phyloP scores from a whole-genome alignment of 2,329 filamentous ascomycete species.

The Xylaria sp. region DNA sequence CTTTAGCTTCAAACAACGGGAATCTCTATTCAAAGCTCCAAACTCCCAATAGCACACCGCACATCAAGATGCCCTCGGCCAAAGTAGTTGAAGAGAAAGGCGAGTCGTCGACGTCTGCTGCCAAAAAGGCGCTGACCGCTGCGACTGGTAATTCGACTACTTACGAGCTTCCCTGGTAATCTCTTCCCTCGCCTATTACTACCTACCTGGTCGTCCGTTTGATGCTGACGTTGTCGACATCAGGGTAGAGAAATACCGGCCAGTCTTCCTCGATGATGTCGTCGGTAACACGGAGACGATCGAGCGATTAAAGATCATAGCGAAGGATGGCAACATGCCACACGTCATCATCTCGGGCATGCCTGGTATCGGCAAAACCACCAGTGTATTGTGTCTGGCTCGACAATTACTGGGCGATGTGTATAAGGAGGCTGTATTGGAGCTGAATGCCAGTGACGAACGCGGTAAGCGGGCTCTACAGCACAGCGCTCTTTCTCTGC shows the following conservation, averaged over 20 bases:
- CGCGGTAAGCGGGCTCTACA: slow-evolving; percentile 65
- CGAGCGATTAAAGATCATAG: slow-evolving; percentile 96
- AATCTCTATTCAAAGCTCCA: slow-evolving; percentile 3
- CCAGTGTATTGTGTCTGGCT: slow-evolving; percentile 91
- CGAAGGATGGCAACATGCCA: slow-evolving; percentile 98
- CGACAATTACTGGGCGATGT: slow-evolving; percentile 89
- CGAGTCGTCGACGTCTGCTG: slow-evolving; percentile 70
- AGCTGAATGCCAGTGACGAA: slow-evolving; percentile 96
- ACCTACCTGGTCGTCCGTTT: not conserved
- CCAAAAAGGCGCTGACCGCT: slow-evolving; percentile 65
- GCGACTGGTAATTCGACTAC: slow-evolving; percentile 62
- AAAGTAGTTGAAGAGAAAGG: slow-evolving; percentile 62
- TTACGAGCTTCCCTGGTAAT: slow-evolving; percentile 84
- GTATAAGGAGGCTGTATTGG: slow-evolving; percentile 97
- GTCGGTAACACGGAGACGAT: slow-evolving; percentile 98
- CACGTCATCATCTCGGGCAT: slow-evolving; percentile 99
- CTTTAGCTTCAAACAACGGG: slow-evolving; percentile 10
- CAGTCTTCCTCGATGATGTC: slow-evolving; percentile 93
- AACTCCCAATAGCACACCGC: not conserved
- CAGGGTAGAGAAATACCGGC: slow-evolving; percentile 99
- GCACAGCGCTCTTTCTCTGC: not conserved
- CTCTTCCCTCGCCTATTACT: slow-evolving; percentile 8
- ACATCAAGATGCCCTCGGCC: slow-evolving; percentile 58
- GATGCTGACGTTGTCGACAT: slow-evolving; percentile 38
- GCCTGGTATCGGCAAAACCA: slow-evolving; percentile 99